These are phyloP conservation scores for Kazachstania viticola DNA, from an alignment of 805 yeast genomes.

Conservation along the genomic window DNA sequence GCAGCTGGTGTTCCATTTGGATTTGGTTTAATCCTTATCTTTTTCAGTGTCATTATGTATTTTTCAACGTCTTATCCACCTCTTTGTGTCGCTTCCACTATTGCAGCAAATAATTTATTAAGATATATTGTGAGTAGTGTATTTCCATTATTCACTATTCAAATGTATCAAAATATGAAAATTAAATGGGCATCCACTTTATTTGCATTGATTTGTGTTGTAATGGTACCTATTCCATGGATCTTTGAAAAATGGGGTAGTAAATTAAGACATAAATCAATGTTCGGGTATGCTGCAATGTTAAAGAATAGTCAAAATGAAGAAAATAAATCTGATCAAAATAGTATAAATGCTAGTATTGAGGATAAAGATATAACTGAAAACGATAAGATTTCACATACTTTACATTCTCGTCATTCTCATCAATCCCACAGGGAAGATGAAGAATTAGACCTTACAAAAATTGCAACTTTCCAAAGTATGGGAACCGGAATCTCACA, in stretches of 20 bases:
- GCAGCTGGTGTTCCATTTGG: slow-evolving; percentile 75
- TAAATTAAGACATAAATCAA: slow-evolving; percentile 41
- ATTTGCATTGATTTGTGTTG: slow-evolving; percentile 53
- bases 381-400: too few relatives aligned
- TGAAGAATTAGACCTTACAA: slow-evolving; percentile 5
- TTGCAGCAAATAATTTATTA: slow-evolving; percentile 77
- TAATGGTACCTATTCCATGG: slow-evolving; percentile 69
- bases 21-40: slow-evolving; percentile 58
- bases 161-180: slow-evolving; percentile 63
- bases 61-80: slow-evolving; percentile 68
- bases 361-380: too few relatives aligned
- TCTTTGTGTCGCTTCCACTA: slow-evolving; percentile 67
- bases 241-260: slow-evolving; percentile 50
- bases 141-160: slow-evolving; percentile 82
- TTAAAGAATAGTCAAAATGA: too few relatives aligned
- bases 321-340: slow-evolving; percentile 20
- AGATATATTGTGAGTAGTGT: slow-evolving; percentile 65
- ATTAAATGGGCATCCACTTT: slow-evolving; percentile 69
- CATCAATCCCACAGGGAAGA: too few relatives aligned
- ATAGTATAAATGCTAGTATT: too few relatives aligned
- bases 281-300: slow-evolving; percentile 48
- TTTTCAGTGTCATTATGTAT: slow-evolving; percentile 58
- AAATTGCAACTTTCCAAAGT: slow-evolving; percentile 5
- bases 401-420: too few relatives aligned
- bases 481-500: slow-evolving; percentile 5